Percentiles rank a stretch among this genome's conserved stretches.
These are phyloP conservation scores for Amanita polypyramis DNA, from an alignment of 768 basidiomycete species.

Conservation along the genomic window DNA sequence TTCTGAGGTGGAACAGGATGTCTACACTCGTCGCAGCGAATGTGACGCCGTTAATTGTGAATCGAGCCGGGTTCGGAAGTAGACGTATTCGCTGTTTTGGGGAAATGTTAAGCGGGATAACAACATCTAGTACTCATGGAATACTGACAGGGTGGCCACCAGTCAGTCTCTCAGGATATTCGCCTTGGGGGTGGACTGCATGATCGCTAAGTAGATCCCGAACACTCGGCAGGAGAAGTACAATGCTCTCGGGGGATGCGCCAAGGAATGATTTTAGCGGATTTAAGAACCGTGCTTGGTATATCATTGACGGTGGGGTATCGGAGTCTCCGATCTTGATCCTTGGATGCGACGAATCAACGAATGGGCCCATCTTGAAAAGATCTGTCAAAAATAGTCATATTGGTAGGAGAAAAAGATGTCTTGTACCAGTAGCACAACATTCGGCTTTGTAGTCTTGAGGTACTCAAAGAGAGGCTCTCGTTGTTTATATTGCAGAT, in stretches of 20 bases:
- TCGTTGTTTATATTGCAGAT: conserved; percentile 71
- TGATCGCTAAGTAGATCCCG: conserved; percentile 75
- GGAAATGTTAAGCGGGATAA: background rate
- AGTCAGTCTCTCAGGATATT: conserved; percentile 33
- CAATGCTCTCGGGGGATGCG: conserved; percentile 53
- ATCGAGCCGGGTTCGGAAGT: conserved; percentile 80
- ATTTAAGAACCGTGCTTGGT: conserved; percentile 50
- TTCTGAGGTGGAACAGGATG: conserved; percentile 78
- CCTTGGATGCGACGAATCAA: conserved; percentile 66
- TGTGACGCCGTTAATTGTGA: conserved; percentile 74
- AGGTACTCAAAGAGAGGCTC: conserved; percentile 49
- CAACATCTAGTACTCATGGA: background rate
- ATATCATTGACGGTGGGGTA: conserved; percentile 52
- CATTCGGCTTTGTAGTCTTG: conserved; percentile 57
- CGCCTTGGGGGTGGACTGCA: conserved; percentile 77
- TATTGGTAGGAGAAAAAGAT: background rate
- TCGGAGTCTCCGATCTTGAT: conserved; percentile 71
- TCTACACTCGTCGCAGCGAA: conserved; percentile 83
- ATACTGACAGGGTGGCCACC: conserved; percentile 41
- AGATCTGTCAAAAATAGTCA: background rate
- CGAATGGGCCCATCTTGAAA: conserved; percentile 80
- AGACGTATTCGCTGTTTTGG: conserved; percentile 55
- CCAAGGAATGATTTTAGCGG: conserved; percentile 48
- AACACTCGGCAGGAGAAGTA: conserved; percentile 75
- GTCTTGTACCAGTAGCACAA: conserved; percentile 59